Conservation (phyloP, 805 yeast species). For the Metschnikowia hibisci region DNA sequence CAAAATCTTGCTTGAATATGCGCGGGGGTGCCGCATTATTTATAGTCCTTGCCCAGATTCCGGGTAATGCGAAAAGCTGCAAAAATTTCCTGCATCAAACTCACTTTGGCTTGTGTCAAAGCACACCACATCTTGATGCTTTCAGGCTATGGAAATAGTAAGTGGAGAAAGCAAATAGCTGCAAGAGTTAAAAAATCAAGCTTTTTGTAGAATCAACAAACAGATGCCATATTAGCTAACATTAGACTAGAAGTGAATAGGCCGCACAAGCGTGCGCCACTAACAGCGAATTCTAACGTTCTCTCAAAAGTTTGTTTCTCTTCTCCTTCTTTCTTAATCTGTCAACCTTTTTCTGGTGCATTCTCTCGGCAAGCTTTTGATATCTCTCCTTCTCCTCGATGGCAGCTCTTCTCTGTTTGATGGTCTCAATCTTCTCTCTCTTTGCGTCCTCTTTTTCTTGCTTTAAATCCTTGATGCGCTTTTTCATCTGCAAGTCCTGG, state of each 20-base stretch:
- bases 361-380: slow-evolving; percentile 73
- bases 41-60: slow-evolving; percentile 21
- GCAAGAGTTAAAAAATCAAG: no score
- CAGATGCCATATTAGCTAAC: no score
- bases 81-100: neutral
- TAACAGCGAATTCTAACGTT: slow-evolving; percentile 51
- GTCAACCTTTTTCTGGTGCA: slow-evolving; percentile 91
- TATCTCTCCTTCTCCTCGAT: slow-evolving; percentile 88
- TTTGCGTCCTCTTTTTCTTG: slow-evolving; percentile 69
- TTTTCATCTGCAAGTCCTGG: slow-evolving; percentile 63
- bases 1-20: neutral
- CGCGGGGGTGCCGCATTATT: slow-evolving; percentile 20
- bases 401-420: slow-evolving; percentile 71
- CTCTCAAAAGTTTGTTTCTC: slow-evolving; percentile 89
- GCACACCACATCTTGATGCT: neutral
- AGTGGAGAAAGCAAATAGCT: no score
- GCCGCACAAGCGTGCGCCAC: neutral
- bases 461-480: slow-evolving; percentile 66
- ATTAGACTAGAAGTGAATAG: neutral
- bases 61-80: slow-evolving; percentile 20
- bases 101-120: neutral
- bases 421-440: slow-evolving; percentile 48
- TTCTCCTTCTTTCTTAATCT: slow-evolving; percentile 87
- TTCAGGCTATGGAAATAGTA: neutral
- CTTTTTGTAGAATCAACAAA: no score